Evolutionary conservation across 2,329 filamentous ascomycete genomes (phyloP), one percentile per base, ranked within the genome.

Genomic region (Penicillium sp.): DNA sequence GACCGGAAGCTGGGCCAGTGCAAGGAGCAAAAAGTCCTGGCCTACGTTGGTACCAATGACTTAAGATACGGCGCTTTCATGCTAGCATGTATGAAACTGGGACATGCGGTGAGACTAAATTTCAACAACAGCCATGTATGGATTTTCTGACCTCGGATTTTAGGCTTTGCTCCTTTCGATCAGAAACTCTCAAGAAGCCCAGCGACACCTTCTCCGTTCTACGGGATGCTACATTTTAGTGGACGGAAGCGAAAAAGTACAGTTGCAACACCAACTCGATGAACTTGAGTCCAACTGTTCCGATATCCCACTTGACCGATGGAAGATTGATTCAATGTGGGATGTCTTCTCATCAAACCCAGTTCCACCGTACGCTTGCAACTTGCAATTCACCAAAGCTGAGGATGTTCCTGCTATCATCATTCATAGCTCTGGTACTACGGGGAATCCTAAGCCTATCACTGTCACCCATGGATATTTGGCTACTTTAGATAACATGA

Each of bases 371-470:
- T 55, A 26, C 24, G 21, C 35, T 29, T 21, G 39, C 5, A 31
- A 26, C 2, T 27, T 62, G 46, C 54, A 63, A 2, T 66, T 56
- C 29, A 49, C 63, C 8, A 62, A 70, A 14, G 61, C 53, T 0
- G 64, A 68, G 41, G 52, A 71, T 21, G 57, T 68, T 7, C 52
- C 63, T 8, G 61, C 64, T 13, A 46, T 69, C 9, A 69, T 73
- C 19, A 67, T 71, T 29, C 72, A 74, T 51, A 73, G 70, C 19
- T 73, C 71, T 9, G 72, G 72, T 5, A 71, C 70, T 9, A 73
- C 71, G 19, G 71, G 71, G 66, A 47, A 44, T 19, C 66, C 67
- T 2, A 66, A 69, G 31, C 64, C 60, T 11, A 57, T 69, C 10
- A 33, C 43, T 5, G 48, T 69, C 26, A 69, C 57, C 1, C 47